These are phyloP conservation scores for Komagataella populi DNA, from an alignment of 805 yeast genomes.

Conservation along the genomic window DNA sequence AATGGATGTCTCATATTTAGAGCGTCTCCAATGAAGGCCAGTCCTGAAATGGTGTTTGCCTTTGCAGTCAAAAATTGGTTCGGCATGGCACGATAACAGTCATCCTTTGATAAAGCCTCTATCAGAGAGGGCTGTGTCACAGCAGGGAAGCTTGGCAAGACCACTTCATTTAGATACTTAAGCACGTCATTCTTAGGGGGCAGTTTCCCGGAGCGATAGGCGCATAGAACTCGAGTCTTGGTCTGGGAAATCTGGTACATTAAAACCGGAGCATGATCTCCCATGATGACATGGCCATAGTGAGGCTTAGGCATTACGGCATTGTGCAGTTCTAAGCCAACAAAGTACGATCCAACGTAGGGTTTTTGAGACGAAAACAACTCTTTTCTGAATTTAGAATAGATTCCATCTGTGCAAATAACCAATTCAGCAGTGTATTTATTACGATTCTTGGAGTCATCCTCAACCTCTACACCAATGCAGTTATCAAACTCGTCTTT, in stretches of 20 bases:
- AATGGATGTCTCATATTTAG: slow-evolving; percentile 96
- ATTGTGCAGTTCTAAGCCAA: slow-evolving; percentile 65
- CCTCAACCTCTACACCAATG: slow-evolving; percentile 66
- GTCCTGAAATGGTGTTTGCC: slow-evolving; percentile 57
- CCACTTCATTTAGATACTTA: slow-evolving; percentile 43
- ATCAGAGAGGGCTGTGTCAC: slow-evolving; percentile 52
- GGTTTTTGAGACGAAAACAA: slow-evolving; percentile 41
- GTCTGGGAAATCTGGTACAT: slow-evolving; percentile 75
- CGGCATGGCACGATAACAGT: slow-evolving; percentile 77
- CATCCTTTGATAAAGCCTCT: slow-evolving; percentile 37
- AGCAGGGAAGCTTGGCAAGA: slow-evolving; percentile 58
- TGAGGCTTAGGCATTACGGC: slow-evolving; percentile 62
- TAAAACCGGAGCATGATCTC: slow-evolving; percentile 76
- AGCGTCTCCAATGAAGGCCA: slow-evolving; percentile 82
- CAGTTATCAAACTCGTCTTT: slow-evolving; percentile 32
- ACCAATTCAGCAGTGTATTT: slow-evolving; percentile 50
- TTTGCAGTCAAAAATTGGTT: slow-evolving; percentile 81
- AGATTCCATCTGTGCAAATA: slow-evolving; percentile 84
- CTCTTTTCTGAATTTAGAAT: slow-evolving; percentile 79
- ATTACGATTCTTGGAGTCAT: slow-evolving; percentile 25
- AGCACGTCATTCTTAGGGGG: slow-evolving; percentile 51
- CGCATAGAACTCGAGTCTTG: slow-evolving; percentile 84
- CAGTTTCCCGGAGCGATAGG: slow-evolving; percentile 57
- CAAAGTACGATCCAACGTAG: slow-evolving; percentile 66
- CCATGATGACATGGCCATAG: slow-evolving; percentile 85